Evolutionary conservation across 495 filamentous ascomycete species (phyloP).

Genomic region (Xylaria cubensis): DNA sequence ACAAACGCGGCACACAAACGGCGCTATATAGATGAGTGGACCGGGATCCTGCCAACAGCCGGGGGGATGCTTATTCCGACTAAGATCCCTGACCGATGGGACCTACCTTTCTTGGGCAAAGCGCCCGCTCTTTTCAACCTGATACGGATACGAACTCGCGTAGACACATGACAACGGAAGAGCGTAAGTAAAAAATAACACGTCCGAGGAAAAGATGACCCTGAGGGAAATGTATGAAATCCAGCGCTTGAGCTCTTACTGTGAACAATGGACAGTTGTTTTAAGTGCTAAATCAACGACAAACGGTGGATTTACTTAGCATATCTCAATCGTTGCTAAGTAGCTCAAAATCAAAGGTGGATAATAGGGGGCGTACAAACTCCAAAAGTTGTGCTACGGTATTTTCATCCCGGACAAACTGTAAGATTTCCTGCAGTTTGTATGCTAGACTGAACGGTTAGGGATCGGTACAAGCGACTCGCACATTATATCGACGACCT

Average conservation of each 20-base stretch:
- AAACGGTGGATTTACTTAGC: too few relatives aligned
- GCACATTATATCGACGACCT: background rate
- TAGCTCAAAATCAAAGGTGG: background rate
- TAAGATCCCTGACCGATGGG: conserved; percentile 2
- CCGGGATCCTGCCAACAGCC: background rate
- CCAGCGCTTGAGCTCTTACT: background rate
- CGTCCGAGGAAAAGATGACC: background rate
- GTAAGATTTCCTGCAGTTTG: background rate
- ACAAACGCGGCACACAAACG: background rate
- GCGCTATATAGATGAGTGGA: background rate
- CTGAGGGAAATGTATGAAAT: background rate
- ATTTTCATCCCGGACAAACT: background rate
- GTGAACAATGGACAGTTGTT: background rate
- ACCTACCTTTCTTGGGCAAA: conserved; percentile 22
- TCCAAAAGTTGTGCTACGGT: background rate
- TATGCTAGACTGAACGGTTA: background rate
- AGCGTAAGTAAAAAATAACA: background rate
- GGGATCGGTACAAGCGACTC: background rate
- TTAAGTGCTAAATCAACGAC: background rate
- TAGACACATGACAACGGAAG: background rate
- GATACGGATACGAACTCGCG: conserved; percentile 5
- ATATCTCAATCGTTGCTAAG: background rate
- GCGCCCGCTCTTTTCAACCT: background rate
- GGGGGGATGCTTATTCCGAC: conserved; percentile 13
- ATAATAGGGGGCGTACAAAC: background rate